A percentile compares a stretch with the other conserved stretches of the same genome.
Evolutionary conservation across 73 alveolate genomes (phyloP).

Genomic region (Paramecium sonneborni): DNA sequence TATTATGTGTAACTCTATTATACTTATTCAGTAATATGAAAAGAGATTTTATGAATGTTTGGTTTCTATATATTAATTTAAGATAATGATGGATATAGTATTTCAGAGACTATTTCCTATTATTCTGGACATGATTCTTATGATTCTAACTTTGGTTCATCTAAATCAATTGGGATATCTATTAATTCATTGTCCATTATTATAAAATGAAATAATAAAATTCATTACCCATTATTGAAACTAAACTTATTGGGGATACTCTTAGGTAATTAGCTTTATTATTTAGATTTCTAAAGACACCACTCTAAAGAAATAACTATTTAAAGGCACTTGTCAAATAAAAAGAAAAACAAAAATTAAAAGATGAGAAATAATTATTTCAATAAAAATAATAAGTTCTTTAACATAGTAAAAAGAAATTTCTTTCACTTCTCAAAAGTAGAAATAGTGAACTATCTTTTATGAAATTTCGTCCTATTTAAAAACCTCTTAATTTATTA

Average conservation of each 20-base stretch:
- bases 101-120: not conserved
- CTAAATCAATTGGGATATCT: not conserved
- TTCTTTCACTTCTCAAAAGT: slow-evolving; percentile 1
- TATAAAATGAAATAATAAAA: not conserved
- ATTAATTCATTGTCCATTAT: slow-evolving; percentile 12
- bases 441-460: not conserved
- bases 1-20: not conserved
- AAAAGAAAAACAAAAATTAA: not conserved
- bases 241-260: not conserved
- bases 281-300: not conserved
- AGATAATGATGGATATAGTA: not conserved
- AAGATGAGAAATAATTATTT: not conserved
- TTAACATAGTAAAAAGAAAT: slow-evolving; percentile 10
- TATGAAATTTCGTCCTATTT: slow-evolving; percentile 19
- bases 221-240: not conserved
- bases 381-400: not conserved
- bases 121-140: not conserved
- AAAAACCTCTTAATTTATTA: slow-evolving; percentile 31
- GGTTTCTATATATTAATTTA: not conserved
- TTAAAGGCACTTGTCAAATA: not conserved
- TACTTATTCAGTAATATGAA: not conserved
- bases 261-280: not conserved
- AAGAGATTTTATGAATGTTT: not conserved
- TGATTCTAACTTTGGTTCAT: slow-evolving; percentile 23
- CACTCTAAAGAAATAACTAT: not conserved